Evolutionary conservation across 306 rosid genomes (phyloP), one percentile per base, ranked within the genome.

Genomic region (Quercus mongolica): DNA sequence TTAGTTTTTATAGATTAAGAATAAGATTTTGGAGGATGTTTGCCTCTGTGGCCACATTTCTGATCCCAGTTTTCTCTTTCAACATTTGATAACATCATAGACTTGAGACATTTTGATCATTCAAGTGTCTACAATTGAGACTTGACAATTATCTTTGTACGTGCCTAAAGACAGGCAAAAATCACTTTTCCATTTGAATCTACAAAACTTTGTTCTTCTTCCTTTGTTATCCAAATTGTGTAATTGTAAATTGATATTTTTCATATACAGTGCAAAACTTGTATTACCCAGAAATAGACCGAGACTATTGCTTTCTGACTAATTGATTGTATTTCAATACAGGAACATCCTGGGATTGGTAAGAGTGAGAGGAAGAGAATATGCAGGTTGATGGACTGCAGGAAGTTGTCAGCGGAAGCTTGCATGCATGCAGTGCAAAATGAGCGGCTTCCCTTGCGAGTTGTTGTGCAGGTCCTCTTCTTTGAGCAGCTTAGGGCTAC

Each of bases 391-490:
- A 95, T 92, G 99, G 93, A 92, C 86, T 92, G 99, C 90, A 80
- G 90, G 79, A 95, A 90, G 88, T 78, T 95, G 71, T 92, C 99
- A 6, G 86, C 87, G 57, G 97, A 91, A 30, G 99, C 97, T 18
- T 91, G 99, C 89, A 88, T 91, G 91, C 99, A 92, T 21, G 99
- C 98, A 0, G 89, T 92, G 69, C 99, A 95, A 88, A 95, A 92
- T 31, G 97, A 95, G 88, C 86, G 98, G 77, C 96, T 95, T 56
- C 99, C 99, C 1, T 69, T 95, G 72, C 91, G 98, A 4, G 92
- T 90, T 0, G 92, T 91, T 1, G 99, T 92, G 76, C 99, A 92
- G 86, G 93, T 95, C 63, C 99, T 95, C 71, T 95, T 91, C 88
- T 95, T 95, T 56, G 99, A 95, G 79, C 98, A 92, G 84, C 71